Percentiles rank a stretch among this genome's conserved stretches.
Conservation (phyloP, 495 filamentous ascomycete genomes). For the Articulospora tetracladia region DNA sequence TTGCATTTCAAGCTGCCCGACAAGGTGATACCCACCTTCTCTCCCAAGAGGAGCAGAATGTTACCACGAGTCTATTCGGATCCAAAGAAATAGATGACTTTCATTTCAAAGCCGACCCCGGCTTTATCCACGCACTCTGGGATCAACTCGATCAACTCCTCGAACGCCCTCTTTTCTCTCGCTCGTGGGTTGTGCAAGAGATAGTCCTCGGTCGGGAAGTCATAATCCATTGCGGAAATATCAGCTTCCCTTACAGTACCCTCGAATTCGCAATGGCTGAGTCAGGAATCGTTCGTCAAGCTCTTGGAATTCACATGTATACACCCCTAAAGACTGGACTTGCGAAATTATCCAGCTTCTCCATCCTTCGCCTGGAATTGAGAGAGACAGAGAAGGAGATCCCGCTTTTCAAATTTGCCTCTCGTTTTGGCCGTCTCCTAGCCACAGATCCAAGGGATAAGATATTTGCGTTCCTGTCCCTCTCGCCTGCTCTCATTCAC, state of each 20-base stretch:
- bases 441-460: background rate
- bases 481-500: background rate
- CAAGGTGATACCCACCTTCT: background rate
- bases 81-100: background rate
- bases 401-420: background rate
- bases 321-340: background rate
- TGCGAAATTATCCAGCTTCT: background rate
- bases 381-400: background rate
- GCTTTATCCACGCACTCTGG: background rate
- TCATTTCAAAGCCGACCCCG: background rate
- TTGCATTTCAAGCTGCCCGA: background rate
- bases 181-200: slow-evolving; percentile 36
- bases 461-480: background rate
- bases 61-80: background rate
- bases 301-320: background rate
- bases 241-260: background rate
- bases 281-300: background rate
- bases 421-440: background rate
- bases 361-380: background rate
- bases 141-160: background rate
- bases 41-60: background rate
- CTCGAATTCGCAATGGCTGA: background rate
- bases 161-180: slow-evolving; percentile 26
- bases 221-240: slow-evolving; percentile 25
- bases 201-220: slow-evolving; percentile 29